These are phyloP conservation scores for Chenopodium album DNA, from an alignment of 148 eudicot genomes.

Conservation along the genomic window DNA sequence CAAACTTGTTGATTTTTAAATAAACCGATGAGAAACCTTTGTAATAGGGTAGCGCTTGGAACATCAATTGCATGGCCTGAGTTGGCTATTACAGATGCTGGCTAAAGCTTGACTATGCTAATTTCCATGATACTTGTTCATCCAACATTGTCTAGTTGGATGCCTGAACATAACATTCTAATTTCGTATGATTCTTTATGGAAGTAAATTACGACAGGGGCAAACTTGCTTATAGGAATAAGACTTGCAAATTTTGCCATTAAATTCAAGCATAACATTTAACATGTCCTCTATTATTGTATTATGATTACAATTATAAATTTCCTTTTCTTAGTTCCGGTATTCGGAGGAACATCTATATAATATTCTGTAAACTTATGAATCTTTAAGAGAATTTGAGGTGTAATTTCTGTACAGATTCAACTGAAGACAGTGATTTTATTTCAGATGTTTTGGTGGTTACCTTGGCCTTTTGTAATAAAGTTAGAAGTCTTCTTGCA, in stretches of 20 bases:
- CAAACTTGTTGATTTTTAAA: background rate
- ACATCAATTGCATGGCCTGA: background rate
- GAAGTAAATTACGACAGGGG: conserved; percentile 1
- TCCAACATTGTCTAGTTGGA: background rate
- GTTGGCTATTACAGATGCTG: background rate
- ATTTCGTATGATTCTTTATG: background rate
- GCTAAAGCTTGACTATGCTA: background rate
- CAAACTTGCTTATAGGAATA: background rate
- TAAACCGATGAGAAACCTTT: background rate
- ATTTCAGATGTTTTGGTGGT: background rate
- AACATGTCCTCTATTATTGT: background rate
- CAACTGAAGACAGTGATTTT: background rate
- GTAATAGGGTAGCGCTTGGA: background rate
- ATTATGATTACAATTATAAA: background rate
- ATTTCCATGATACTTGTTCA: background rate
- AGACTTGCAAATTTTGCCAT: background rate
- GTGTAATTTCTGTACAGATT: background rate
- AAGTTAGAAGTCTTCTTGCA: background rate
- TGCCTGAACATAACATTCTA: background rate
- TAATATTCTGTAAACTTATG: background rate
- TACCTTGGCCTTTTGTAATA: background rate
- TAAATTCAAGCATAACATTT: background rate
- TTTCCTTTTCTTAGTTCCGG: background rate
- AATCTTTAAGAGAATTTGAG: background rate
- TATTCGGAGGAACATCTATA: background rate